Base-by-base conservation (phyloP, 768 basidiomycete genomes). In the Cyathus striatus region DNA sequence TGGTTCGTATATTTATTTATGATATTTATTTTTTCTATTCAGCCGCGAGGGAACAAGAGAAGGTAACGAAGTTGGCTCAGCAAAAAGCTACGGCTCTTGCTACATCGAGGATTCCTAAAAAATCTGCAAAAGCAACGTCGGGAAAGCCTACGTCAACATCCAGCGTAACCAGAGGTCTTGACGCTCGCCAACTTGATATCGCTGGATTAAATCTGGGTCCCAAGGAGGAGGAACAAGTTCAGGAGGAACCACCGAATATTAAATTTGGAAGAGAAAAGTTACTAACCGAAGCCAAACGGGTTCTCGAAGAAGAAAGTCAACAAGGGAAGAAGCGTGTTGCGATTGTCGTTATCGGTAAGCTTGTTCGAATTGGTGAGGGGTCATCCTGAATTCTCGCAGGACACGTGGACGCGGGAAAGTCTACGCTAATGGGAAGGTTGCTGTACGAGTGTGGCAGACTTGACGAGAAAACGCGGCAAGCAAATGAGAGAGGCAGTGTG, bases 341-440 rank as follows among this genome's bases (percentile, higher is more conserved):
- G 59, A 66, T 99, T 51, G 86, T 98, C 21, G 91, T 99, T 35
- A 85, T 99, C 33, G 96, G 95, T 95, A 58, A 51, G 69, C 53
- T 22, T 40, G 14, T 23, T 2, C 23, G 24, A 10, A 10, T 20
- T 13, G 24, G 10, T 26, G n/a, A 12, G 3, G 10, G 3, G 17
- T 4, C 10, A 3, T 13, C 17, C 5, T 10, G n/a, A 23, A 36
- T 35, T 10, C 17, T 26, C 36, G 3, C 52, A 97, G 95, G 96
- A 27, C 96, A 99, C 56, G 96, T 99, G 47, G 96, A 99, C 65
- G 96, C 96, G 14, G 96, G 96, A 20, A 99, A 99, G 63, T 96
- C 93, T 4, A 99, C 96, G 1, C 66, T 99, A 21, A 97, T 98
- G 91, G 96, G 96, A 1, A 74, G 95, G 43, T 55, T 99, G 45